Percentiles rank a stretch among this genome's conserved stretches.
Conservation (phyloP, 441 rosid genomes). For the Pelargonium myrrhifolium region DNA sequence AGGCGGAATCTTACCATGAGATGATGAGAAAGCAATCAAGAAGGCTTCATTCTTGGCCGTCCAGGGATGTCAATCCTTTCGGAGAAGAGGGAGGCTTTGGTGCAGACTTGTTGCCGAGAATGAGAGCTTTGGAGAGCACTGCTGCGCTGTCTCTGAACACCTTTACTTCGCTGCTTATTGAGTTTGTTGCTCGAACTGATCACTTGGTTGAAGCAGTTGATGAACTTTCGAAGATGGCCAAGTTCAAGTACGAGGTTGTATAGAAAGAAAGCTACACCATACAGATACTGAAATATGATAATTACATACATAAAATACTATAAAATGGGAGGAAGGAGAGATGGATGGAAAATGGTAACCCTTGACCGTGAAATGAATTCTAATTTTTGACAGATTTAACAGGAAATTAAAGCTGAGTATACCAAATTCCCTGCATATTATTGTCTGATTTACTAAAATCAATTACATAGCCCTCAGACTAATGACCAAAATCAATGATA, state of each 20-base stretch:
- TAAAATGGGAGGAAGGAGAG: background rate
- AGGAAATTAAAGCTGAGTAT: too few relatives aligned
- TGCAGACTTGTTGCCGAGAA: constrained; percentile 29
- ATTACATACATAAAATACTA: constrained; percentile 7
- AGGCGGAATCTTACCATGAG: constrained; percentile 42
- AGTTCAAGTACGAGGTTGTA: constrained; percentile 34
- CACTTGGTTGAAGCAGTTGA: constrained; percentile 61
- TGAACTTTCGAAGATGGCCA: constrained; percentile 46
- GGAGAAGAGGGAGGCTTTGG: constrained; percentile 39
- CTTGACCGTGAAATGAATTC: too few relatives aligned
- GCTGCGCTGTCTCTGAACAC: constrained; percentile 49
- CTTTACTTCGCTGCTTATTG: constrained; percentile 54
- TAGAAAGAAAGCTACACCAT: constrained; percentile 10
- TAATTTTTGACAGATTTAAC: too few relatives aligned
- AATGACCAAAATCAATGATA: too few relatives aligned
- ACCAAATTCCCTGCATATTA: too few relatives aligned
- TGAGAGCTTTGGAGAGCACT: constrained; percentile 53
- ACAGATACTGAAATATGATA: constrained; percentile 7
- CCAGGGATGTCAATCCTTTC: constrained; percentile 41
- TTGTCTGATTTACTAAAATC: too few relatives aligned
- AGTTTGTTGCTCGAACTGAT: constrained; percentile 60
- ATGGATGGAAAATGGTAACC: background rate
- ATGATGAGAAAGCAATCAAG: constrained; percentile 52
- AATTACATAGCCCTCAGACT: too few relatives aligned
- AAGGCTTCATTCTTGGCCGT: constrained; percentile 56